phyloP scores from a whole-genome alignment of 352 stramenopile genomes.

The Pythium periplocum region DNA sequence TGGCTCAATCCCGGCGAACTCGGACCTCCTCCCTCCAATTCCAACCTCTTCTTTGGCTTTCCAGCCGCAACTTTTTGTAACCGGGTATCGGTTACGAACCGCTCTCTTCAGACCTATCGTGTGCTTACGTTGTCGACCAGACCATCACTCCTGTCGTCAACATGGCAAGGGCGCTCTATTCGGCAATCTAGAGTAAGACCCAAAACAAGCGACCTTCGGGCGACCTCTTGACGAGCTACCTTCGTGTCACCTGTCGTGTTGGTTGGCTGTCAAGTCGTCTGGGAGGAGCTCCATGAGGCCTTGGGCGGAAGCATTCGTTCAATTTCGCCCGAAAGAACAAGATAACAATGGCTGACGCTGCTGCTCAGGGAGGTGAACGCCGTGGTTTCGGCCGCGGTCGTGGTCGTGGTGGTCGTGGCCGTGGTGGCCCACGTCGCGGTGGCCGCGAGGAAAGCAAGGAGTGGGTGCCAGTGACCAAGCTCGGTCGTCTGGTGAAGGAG shows the following conservation, averaged over 20 bases:
- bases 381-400: conserved; percentile 86
- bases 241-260: conserved; percentile 29
- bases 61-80: conserved; percentile 12
- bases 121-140: conserved; percentile 6
- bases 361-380: conserved; percentile 74
- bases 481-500: conserved; percentile 99
- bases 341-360: conserved; percentile 82
- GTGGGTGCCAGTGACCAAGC: conserved; percentile 99
- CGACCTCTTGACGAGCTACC: conserved; percentile 11
- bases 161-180: conserved; percentile 4
- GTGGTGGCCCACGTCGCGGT: conserved; percentile 81
- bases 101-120: conserved; percentile 1
- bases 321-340: conserved; percentile 69
- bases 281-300: not conserved
- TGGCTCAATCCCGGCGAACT: conserved; percentile 3
- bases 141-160: conserved; percentile 10
- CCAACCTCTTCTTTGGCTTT: conserved; percentile 23
- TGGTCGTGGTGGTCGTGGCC: conserved; percentile 81
- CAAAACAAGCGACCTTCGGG: conserved; percentile 9
- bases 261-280: conserved; percentile 30
- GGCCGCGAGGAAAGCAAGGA: conserved; percentile 91
- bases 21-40: conserved; percentile 5
- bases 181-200: not conserved
- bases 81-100: conserved; percentile 6
- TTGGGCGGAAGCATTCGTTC: conserved; percentile 57